Evolutionary conservation across 805 yeast species (phyloP), one percentile per base, ranked within the genome.

Genomic region (Middelhovenomyces tepae): DNA sequence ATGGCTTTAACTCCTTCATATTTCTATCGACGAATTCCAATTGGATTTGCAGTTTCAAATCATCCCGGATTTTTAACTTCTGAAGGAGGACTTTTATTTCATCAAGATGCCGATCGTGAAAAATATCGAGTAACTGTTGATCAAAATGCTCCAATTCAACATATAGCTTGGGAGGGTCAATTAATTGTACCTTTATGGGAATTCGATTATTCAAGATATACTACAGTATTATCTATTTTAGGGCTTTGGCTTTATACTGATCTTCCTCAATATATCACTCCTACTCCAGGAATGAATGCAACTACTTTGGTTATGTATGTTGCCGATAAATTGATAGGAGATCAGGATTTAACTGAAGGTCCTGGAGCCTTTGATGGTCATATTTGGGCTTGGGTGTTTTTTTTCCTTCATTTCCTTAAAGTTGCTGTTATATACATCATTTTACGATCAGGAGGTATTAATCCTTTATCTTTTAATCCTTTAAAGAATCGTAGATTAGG

Each of bases 221-320:
- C 48, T 25, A 33, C 44, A 4, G 46, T 50, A 3, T 22, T 48
- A 25, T 27, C 44, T 9, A 37, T 61, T 3, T 33, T 62, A 11
- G 32, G 69, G 7, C 58, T 60, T 11, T 91, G 98, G 97, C 69
- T 91, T 38, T 91, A 87, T 57, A 77, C 94, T 1, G 97, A 91
- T 60, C 67, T 91, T 54, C 98, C 98, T 2, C 95, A 85, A 51
- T 70, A 65, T 47, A 64, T 85, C 34, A 73, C 87, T 22, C 96
- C 96, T 30, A 89, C 97, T 3, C 97, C 97, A 0, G 95, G 95
- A 16, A 69, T 76, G 37, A 80, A 87, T 44, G 59, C 85, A 36
- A 79, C 93, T 7, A 78, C 75, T 47, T 72, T 74, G 45, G 36
- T 75, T 17, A 59, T 69, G 29, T 27, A 32, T 24, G 13, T 47